Evolutionary conservation across 495 filamentous ascomycete species (phyloP).

Genomic region (Penicillium desertorum): DNA sequence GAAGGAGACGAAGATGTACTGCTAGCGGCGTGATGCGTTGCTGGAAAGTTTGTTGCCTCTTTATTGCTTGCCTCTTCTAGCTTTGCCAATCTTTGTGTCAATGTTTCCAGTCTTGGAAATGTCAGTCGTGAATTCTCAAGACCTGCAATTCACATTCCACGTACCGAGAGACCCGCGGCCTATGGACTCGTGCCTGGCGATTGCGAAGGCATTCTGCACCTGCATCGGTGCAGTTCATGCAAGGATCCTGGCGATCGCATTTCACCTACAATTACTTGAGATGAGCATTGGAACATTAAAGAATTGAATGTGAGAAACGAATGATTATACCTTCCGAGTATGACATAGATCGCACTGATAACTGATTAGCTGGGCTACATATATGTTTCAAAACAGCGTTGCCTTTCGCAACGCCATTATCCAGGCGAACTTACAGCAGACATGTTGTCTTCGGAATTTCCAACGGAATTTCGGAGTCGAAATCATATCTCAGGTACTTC

Average conservation of each 20-base stretch:
- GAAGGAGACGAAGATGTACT: slow-evolving; percentile 15
- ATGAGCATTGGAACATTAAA: background rate
- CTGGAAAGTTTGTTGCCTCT: slow-evolving; percentile 6
- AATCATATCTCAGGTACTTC: background rate
- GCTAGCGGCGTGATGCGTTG: slow-evolving; percentile 8
- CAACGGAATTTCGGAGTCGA: background rate
- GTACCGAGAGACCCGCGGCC: slow-evolving; percentile 28
- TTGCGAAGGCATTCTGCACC: slow-evolving; percentile 25
- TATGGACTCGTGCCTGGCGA: slow-evolving; percentile 28
- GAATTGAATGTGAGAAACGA: background rate
- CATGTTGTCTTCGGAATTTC: slow-evolving; percentile 3
- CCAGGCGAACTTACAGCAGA: slow-evolving; percentile 20
- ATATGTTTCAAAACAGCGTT: background rate
- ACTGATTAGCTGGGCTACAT: slow-evolving; percentile 3
- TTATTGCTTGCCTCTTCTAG: slow-evolving; percentile 20
- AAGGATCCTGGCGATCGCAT: slow-evolving; percentile 34
- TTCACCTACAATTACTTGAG: slow-evolving; percentile 22
- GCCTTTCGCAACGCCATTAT: background rate
- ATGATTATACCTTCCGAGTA: slow-evolving; percentile 26
- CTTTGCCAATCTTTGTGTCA: slow-evolving; percentile 25
- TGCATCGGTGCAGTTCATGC: slow-evolving; percentile 29
- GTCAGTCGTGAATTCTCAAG: background rate
- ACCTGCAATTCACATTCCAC: background rate
- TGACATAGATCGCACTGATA: slow-evolving; percentile 33
- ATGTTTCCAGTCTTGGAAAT: slow-evolving; percentile 20